These are phyloP conservation scores for Apiospora kogelbergensis DNA, from an alignment of 2,329 filamentous ascomycete genomes.

Conservation along the genomic window DNA sequence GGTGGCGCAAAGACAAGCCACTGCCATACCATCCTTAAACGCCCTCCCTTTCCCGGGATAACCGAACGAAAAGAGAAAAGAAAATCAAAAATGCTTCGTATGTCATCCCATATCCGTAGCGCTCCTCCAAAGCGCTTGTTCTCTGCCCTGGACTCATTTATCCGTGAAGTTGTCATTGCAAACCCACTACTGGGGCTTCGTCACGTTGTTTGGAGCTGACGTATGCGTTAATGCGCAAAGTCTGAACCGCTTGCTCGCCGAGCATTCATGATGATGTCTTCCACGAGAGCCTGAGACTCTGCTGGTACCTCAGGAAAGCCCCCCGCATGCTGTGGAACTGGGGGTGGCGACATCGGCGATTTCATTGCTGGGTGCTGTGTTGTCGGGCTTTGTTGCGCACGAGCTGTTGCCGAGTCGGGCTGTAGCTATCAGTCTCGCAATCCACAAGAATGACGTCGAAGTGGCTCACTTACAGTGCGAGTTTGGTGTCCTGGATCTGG, in stretches of 20 bases:
- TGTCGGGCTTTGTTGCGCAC: not conserved
- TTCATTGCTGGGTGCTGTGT: conserved; percentile 8
- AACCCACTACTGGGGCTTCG: not conserved
- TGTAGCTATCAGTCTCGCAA: not conserved
- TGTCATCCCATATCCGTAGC: not conserved
- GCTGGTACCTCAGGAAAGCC: conserved; percentile 32
- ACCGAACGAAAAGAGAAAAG: not conserved
- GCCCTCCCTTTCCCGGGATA: not conserved
- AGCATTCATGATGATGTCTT: conserved; percentile 33
- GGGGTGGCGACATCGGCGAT: not conserved
- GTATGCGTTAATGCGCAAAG: not conserved
- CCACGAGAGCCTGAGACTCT: conserved; percentile 33
- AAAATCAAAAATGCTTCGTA: not conserved
- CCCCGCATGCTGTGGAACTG: not conserved
- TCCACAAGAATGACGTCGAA: conserved; percentile 21
- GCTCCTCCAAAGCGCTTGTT: not conserved
- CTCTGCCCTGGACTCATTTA: not conserved
- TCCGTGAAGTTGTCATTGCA: not conserved
- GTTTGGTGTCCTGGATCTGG: conserved; percentile 22
- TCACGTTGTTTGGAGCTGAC: not conserved
- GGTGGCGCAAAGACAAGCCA: not conserved
- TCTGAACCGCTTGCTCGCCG: conserved; percentile 27
- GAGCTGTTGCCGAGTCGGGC: conserved; percentile 3
- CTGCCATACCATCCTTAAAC: not conserved
- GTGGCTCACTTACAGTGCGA: conserved; percentile 34